Base-by-base conservation (phyloP, 2,329 filamentous ascomycete species). In the Decorospora gaudefroyi region DNA sequence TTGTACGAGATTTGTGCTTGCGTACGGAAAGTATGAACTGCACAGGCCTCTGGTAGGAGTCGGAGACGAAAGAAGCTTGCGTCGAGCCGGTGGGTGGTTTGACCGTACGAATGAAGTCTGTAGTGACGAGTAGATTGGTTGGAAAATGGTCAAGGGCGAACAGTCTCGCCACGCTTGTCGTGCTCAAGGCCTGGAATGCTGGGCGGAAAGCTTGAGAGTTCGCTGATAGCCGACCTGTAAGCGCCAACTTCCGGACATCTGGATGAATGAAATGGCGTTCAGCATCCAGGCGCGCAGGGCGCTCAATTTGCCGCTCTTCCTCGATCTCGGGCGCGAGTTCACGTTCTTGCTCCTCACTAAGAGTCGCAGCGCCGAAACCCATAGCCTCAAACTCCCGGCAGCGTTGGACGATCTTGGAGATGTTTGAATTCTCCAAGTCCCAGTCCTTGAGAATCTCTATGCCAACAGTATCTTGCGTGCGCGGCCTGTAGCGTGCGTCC, bases 301-400 rank as follows among this genome's bases (percentile, higher is more conserved):
- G 72, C 51, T 86, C 71, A 0, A 81, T 53, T 34, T 86, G 69
- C 1, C 76, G 70, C 55, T 88, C 81, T 17, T 78, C 68, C 51
- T 88, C 81, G 1, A 80, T 75, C 48, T 90, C 85, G 0, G 82
- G 82, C 0, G 81, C 74, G 0, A 89, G 70, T 49, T 88, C 86
- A 0, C 85, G 75, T 57, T 89, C 85, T 51, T 88, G 83, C 44
- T 89, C 86, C 55, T 88, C 83, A 2, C 80, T 70, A 0, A 87
- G 65, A 0, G 68, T 65, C 0, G 72, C 69, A 0, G 70, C 56
- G 1, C 62, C 51, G 16, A 74, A 55, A 2, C 58, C 39, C 28
- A 61, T 46, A 4, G 65, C 62, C 3, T 57, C 45, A 26, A 69
- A 67, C 1, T 59, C 51, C 4, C 39, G 47, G 42, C 53, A 68